Evolutionary conservation across 225 moss, liverwort and hornwort genomes (phyloP), one percentile per base, ranked within the genome.

Genomic region (Anthoceros angustus): DNA sequence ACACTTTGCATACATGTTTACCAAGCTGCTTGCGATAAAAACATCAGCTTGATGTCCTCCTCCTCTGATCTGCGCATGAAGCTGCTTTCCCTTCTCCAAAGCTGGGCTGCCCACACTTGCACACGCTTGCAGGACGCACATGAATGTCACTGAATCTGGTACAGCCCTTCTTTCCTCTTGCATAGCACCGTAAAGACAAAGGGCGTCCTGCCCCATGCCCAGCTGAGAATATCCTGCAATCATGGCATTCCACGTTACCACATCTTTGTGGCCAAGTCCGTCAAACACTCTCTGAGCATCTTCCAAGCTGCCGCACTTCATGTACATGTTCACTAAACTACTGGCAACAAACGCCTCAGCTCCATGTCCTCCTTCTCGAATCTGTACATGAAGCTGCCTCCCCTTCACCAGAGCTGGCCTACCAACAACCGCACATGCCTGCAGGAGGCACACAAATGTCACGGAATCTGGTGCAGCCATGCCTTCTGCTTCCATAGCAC

Each of bases 211-310:
- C 5, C 16, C 14, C n/a, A 18, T 18, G 18, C n/a, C 55, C 18
- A 18, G 12, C 55, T 55, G 55, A 15, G 5, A 18, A 15, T 55
- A 55, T 55, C 55, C 55, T 55, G 55, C 1, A 18, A 55, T 9
- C 55, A 55, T 55, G 55, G 55, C 55, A 55, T 55, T 55, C 55
- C 55, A 55, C 23, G 55, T 55, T 23, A 15, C 23, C 8, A 55
- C 55, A 55, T 55, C 55, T 55, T 15, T 55, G 55, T 12, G 18
- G 18, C 0, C n/a, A 5, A 55, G 55, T 18, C n/a, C 23, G 18
- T 55, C 6, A 55, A 55, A 55, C 55, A 55, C 55, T 1, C 55
- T 9, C n/a, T 23, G 55, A 9, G 55, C 55, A 55, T 55, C n/a
- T 7, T 55, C 55, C 23, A 55, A 55, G 55, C n/a, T 20, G n/a